Evolutionary conservation across 441 rosid species (phyloP).

Genomic region (Sinapis alba): DNA sequence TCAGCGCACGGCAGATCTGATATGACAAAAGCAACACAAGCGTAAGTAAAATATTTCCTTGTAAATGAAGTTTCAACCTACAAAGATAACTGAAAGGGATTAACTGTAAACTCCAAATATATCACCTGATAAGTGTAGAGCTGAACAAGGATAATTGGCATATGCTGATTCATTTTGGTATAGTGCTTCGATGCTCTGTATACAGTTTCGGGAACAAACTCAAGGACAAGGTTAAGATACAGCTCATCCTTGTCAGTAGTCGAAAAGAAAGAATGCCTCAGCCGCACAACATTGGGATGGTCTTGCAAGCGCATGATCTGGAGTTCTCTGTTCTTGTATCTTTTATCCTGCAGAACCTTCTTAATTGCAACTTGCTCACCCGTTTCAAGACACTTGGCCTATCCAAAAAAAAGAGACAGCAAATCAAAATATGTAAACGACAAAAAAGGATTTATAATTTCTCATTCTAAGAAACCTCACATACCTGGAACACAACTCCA

Average conservation of each 20-base stretch:
- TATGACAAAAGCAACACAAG: background rate
- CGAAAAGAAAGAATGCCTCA: conserved; percentile 77
- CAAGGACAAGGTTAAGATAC: conserved; percentile 78
- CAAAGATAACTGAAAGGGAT: background rate
- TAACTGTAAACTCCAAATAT: background rate
- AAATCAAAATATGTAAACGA: conserved; percentile 13
- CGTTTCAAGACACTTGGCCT: conserved; percentile 83
- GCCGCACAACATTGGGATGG: conserved; percentile 73
- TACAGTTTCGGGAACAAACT: conserved; percentile 74
- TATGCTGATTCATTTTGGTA: conserved; percentile 57
- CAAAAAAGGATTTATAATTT: background rate
- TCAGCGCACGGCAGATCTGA: conserved; percentile 67
- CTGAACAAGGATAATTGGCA: conserved; percentile 64
- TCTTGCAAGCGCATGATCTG: conserved; percentile 70
- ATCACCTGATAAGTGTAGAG: conserved; percentile 68
- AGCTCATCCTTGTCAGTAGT: conserved; percentile 50
- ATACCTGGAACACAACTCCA: conserved; percentile 91
- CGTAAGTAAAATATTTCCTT: background rate
- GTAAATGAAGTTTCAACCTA: background rate
- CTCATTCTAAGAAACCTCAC: conserved; percentile 30
- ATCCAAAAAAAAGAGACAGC: background rate
- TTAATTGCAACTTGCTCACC: conserved; percentile 84
- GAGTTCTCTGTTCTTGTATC: conserved; percentile 88
- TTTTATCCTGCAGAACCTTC: conserved; percentile 86
- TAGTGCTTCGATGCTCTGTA: conserved; percentile 64